Conservation (phyloP, 345 rosid genomes). For the Orychophragmus violaceus region DNA sequence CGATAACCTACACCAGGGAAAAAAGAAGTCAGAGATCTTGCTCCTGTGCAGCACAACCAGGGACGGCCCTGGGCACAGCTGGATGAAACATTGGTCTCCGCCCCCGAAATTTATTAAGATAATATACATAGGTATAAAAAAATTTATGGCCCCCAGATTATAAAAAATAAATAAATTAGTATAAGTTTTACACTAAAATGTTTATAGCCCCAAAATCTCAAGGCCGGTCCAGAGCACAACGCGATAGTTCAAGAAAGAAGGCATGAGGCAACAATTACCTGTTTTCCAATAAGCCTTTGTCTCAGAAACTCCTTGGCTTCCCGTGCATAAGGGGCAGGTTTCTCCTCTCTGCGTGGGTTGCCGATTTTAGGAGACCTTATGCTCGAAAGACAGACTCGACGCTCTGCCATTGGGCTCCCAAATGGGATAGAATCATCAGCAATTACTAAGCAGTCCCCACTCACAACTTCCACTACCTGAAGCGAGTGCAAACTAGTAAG, state of each 20-base stretch:
- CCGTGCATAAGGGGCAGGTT: constrained; percentile 86
- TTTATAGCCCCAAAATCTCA: too few relatives aligned
- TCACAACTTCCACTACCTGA: constrained; percentile 92
- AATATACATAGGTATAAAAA: too few relatives aligned
- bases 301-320: constrained; percentile 87
- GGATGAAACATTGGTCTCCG: too few relatives aligned
- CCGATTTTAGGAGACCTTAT: constrained; percentile 88
- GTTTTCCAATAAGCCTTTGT: constrained; percentile 66
- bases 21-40: constrained; percentile 10
- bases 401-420: constrained; percentile 79
- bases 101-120: too few relatives aligned
- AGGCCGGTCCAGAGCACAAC: too few relatives aligned
- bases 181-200: too few relatives aligned
- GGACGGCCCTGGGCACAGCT: too few relatives aligned
- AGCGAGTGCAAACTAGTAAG: constrained; percentile 3
- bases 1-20: constrained; percentile 50
- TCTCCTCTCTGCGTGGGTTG: constrained; percentile 82
- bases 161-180: too few relatives aligned
- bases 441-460: constrained; percentile 86
- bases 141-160: too few relatives aligned
- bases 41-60: too few relatives aligned
- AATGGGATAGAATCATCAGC: constrained; percentile 86
- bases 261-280: constrained; percentile 36
- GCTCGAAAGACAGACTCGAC: constrained; percentile 85
- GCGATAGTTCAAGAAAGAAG: background rate